A percentile compares a stretch with the other conserved stretches of the same genome.
phyloP scores from a whole-genome alignment of 768 basidiomycete genomes.

The Tulasnella sp. region DNA sequence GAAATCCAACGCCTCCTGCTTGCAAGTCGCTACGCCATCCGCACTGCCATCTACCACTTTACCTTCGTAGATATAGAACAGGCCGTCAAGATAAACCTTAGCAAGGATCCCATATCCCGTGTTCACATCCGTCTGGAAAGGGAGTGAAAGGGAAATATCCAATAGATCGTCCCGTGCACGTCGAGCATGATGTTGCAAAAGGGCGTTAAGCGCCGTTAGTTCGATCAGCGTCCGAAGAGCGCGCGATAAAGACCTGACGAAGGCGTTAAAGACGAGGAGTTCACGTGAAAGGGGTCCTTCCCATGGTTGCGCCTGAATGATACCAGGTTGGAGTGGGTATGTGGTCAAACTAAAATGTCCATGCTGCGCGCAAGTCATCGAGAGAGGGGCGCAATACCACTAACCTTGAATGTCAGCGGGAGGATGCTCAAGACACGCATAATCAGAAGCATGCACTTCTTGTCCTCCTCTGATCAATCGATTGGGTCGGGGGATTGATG shows the following conservation, averaged over 20 bases:
- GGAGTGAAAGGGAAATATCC: constrained; percentile 84
- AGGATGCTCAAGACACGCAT: constrained; percentile 96
- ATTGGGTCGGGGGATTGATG: too few species aligned
- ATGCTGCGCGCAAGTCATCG: too few species aligned
- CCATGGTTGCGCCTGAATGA: constrained; percentile 72
- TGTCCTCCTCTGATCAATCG: constrained; percentile 77
- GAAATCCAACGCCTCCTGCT: constrained; percentile 77
- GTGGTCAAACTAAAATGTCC: too few species aligned
- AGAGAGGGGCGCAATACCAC: constrained; percentile 22
- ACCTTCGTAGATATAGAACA: constrained; percentile 77
- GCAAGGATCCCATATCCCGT: constrained; percentile 96
- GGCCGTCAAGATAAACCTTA: constrained; percentile 91
- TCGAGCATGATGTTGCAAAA: constrained; percentile 79
- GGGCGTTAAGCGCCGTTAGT: constrained; percentile 84
- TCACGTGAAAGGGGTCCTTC: constrained; percentile 93
- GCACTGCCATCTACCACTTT: constrained; percentile 63
- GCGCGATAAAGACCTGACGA: constrained; percentile 83
- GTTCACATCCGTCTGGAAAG: constrained; percentile 94
- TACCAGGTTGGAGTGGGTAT: neutral
- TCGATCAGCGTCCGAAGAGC: constrained; percentile 85
- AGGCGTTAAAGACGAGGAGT: constrained; percentile 95
- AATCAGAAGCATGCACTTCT: constrained; percentile 86
- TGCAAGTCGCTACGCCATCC: constrained; percentile 71
- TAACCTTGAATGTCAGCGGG: constrained; percentile 85
- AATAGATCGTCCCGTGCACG: constrained; percentile 81